Evolutionary conservation across 768 basidiomycete species (phyloP), one percentile per base, ranked within the genome.

Genomic region (Pleurotus citrinopileatus): DNA sequence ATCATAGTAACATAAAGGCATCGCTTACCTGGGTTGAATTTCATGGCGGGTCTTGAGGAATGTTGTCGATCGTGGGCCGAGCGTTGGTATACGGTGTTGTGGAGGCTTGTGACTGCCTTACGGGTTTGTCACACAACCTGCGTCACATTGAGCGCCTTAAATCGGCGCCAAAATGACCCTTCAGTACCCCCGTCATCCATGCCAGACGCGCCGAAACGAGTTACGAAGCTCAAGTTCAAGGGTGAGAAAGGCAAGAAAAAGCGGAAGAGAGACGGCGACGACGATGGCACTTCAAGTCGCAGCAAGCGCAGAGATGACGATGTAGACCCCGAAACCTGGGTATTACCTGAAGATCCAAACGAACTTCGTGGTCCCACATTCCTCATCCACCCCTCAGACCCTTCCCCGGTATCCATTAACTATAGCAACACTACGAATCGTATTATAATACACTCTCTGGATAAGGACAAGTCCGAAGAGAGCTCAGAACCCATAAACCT

Each of bases 331-430:
- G 89, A 91, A 47, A 82, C 82, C 17, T 94, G 91, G 91, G 88
- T 93, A 3, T 67, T 83, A 12, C 91, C 89, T 3, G 86, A 87
- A 52, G 75, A 75, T 56, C 71, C 87, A 38, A 76, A 72, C 51
- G 87, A 94, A 74, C 80, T 94, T 54, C 87, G 90, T 48, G 91
- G 91, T 12, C 91, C 91, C n/a, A 89, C 91, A 7, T 94, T 91
- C 71, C 81, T 94, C 43, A 65, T 83, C 26, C 91, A 94, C 60
- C 90, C 91, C 42, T 89, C 88, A 27, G 89, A 90, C 61, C 86
- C 91, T 22, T 79, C 79, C 15, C 84, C 91, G 10, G 81, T 91
- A 59, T 87, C 81, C 52, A 69, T 94, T 19, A 90, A 89, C 47
- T 94, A 82, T 65, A 90, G 87, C 63, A 76, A 88, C 19, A 89